Conservation (phyloP, 495 filamentous ascomycete species). For the Aspergillus sclerotiicarbonarius region DNA sequence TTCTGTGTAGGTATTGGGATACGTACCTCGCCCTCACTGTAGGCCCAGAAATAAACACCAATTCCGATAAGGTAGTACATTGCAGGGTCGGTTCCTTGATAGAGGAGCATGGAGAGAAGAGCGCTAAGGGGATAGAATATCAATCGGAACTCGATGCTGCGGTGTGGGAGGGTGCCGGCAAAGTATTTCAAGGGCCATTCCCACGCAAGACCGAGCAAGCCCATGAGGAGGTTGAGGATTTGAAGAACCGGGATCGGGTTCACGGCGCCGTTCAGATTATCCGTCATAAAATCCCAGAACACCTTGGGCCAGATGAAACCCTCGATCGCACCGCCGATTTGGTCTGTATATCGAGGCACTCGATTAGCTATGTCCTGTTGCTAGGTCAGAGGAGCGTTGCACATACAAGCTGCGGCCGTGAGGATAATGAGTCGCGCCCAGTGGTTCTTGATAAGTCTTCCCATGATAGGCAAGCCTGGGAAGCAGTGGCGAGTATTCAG, state of each 20-base stretch:
- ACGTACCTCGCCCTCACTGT: constrained; percentile 92
- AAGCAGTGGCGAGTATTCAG: constrained; percentile 6
- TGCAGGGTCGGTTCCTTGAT: constrained; percentile 89
- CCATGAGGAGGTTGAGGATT: constrained; percentile 91
- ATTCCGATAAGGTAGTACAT: constrained; percentile 90
- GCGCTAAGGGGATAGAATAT: constrained; percentile 78
- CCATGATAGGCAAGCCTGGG: constrained; percentile 60
- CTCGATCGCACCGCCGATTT: constrained; percentile 79
- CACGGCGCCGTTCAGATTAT: constrained; percentile 82
- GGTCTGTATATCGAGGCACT: constrained; percentile 52
- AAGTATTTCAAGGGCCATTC: constrained; percentile 80
- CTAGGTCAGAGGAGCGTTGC: not conserved
- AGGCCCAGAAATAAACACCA: constrained; percentile 92
- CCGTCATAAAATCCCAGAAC: constrained; percentile 96
- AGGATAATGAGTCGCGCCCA: constrained; percentile 92
- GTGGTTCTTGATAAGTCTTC: constrained; percentile 98
- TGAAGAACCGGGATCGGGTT: constrained; percentile 88
- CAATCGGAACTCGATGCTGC: constrained; percentile 82
- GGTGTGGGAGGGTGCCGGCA: constrained; percentile 69
- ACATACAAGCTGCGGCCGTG: constrained; percentile 79
- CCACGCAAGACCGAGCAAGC: constrained; percentile 74
- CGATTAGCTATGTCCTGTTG: constrained; percentile 27
- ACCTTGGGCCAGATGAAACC: constrained; percentile 99
- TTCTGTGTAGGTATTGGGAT: not conserved
- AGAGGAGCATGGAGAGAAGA: constrained; percentile 73